These are phyloP conservation scores for Polyporus tsugae DNA, from an alignment of 1,284 basidiomycete genomes.

Conservation along the genomic window DNA sequence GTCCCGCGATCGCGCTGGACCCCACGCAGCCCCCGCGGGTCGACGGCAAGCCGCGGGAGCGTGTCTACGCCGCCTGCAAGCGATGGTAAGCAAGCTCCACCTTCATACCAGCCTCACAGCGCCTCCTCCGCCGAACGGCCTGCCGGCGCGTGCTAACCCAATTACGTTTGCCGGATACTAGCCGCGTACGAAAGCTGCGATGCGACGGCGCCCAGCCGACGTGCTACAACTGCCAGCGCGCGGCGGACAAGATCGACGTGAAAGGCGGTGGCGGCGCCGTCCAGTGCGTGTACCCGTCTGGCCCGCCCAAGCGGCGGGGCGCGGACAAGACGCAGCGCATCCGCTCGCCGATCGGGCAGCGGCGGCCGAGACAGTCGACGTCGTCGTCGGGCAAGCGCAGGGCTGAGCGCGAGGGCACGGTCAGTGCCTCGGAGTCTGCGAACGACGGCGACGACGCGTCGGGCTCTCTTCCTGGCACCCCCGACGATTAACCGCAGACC, in stretches of 20 bases:
- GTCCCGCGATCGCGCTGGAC: conserved; percentile 8
- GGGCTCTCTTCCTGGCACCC: neutral
- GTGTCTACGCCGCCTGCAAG: conserved; percentile 8
- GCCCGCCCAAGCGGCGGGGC: conserved; percentile 29
- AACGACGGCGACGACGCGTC: neutral
- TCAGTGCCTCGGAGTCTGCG: conserved; percentile 16
- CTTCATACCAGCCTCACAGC: conserved; percentile 7
- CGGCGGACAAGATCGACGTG: conserved; percentile 7
- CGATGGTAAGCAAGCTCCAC: conserved; percentile 2
- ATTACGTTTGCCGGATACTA: conserved; percentile 5
- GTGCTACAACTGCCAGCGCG: conserved; percentile 38
- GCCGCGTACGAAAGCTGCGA: conserved; percentile 38
- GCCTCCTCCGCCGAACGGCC: neutral
- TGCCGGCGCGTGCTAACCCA: neutral
- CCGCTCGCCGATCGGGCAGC: conserved; percentile 27
- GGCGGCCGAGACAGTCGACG: conserved; percentile 23
- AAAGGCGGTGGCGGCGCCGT: neutral
- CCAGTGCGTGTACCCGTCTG: conserved; percentile 25
- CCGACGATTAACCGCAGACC: conserved; percentile 5
- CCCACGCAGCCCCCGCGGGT: conserved; percentile 10
- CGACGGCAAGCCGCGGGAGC: conserved; percentile 7
- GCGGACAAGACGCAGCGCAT: conserved; percentile 31
- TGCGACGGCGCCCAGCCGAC: conserved; percentile 38
- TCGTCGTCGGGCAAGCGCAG: neutral
- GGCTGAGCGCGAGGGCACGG: neutral